A percentile compares a stretch with the other conserved stretches of the same genome.
Evolutionary conservation across 768 basidiomycete genomes (phyloP).

Genomic region (Podaxis pistillaris): DNA sequence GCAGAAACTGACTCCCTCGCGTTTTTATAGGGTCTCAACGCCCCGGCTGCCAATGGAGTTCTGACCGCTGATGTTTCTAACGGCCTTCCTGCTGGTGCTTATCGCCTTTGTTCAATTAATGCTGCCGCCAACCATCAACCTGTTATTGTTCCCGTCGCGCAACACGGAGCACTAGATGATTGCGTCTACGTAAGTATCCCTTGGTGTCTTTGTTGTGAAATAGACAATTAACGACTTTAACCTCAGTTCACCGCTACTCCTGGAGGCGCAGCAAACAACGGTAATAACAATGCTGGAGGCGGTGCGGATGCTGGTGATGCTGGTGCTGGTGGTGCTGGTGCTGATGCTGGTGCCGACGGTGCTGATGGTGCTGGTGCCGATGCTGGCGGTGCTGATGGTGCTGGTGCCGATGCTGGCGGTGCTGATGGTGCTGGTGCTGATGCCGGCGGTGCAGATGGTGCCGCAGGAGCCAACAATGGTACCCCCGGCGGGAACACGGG

Average conservation of each 20-base stretch:
- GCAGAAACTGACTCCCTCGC: not conserved
- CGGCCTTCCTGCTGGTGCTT: constrained; percentile 54
- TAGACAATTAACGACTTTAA: not conserved
- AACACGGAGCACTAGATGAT: constrained; percentile 60
- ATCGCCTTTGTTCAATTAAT: constrained; percentile 55
- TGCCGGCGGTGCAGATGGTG: not conserved
- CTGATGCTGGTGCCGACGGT: constrained; percentile 13
- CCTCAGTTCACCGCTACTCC: constrained; percentile 31
- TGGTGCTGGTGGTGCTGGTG: constrained; percentile 11
- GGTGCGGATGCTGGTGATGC: constrained; percentile 13
- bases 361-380: constrained; percentile 10
- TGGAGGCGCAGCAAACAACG: constrained; percentile 16
- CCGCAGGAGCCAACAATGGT: not conserved
- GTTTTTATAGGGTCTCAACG: constrained; percentile 34
- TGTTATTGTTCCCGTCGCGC: constrained; percentile 50
- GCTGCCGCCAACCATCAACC: constrained; percentile 54
- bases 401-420: not conserved
- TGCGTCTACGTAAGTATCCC: constrained; percentile 48
- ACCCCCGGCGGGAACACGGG: not conserved
- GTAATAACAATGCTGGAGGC: constrained; percentile 11
- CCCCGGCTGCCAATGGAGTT: constrained; percentile 39
- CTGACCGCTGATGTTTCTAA: constrained; percentile 43
- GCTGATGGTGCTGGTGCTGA: constrained; percentile 10
- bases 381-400: not conserved
- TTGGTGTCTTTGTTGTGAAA: not conserved